Percentiles rank a stretch among this genome's conserved stretches.
Evolutionary conservation across 116 monocot species (phyloP).

Genomic region (Phalaenopsis hybrid): DNA sequence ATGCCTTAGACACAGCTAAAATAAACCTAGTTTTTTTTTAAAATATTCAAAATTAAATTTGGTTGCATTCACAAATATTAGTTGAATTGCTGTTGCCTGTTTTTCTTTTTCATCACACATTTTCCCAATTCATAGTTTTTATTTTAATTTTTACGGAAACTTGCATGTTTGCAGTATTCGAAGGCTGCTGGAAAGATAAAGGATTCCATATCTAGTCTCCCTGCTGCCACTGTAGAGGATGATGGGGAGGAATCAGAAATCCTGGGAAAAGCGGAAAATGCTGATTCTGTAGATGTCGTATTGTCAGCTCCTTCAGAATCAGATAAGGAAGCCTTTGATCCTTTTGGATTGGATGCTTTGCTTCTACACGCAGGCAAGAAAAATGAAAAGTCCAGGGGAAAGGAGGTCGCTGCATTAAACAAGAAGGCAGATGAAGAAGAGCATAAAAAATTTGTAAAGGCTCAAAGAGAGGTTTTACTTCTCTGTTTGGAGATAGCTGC

Average conservation of each 20-base stretch:
- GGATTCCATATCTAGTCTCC: slow-evolving; percentile 76
- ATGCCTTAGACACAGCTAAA: background rate
- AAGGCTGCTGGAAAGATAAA: slow-evolving; percentile 92
- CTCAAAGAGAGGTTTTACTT: slow-evolving; percentile 68
- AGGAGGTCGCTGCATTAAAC: slow-evolving; percentile 33
- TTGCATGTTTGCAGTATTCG: slow-evolving; percentile 46
- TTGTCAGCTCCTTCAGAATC: slow-evolving; percentile 4
- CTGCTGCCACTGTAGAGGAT: slow-evolving; percentile 61
- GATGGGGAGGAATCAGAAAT: slow-evolving; percentile 65
- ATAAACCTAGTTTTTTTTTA: background rate
- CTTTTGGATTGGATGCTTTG: slow-evolving; percentile 84
- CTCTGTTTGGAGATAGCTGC: slow-evolving; percentile 85
- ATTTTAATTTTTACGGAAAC: too few relatives aligned
- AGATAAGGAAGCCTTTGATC: slow-evolving; percentile 46
- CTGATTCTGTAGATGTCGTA: slow-evolving; percentile 10
- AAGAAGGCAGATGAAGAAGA: slow-evolving; percentile 43
- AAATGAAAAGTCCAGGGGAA: slow-evolving; percentile 43
- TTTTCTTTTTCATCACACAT: too few relatives aligned
- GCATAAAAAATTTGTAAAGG: slow-evolving; percentile 54
- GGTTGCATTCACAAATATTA: background rate
- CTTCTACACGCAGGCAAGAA: slow-evolving; percentile 49
- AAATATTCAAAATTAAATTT: background rate
- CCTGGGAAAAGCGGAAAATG: slow-evolving; percentile 32
- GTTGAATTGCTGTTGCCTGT: too few relatives aligned
- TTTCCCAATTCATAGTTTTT: too few relatives aligned